Percentiles rank a stretch among this genome's conserved stretches.
These are phyloP conservation scores for Beverwykella pulmonaria DNA, from an alignment of 495 filamentous ascomycete species.

Conservation along the genomic window DNA sequence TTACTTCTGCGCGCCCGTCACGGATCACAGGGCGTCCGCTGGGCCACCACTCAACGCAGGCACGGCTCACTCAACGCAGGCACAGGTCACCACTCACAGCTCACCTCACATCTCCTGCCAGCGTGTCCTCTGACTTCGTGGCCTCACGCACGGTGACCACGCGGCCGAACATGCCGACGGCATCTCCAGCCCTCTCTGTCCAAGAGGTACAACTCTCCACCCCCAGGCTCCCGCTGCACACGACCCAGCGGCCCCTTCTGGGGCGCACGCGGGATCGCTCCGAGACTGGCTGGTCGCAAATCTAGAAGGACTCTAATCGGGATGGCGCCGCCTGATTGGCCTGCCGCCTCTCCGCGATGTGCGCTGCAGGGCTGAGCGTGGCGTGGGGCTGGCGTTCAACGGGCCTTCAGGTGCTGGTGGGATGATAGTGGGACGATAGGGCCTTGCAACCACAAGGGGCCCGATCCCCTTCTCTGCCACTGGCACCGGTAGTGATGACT, in stretches of 20 bases:
- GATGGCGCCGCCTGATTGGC: constrained; percentile 14
- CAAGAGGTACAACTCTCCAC: not conserved
- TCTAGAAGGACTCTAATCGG: not conserved
- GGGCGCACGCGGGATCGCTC: not conserved
- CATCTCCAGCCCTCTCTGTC: not conserved
- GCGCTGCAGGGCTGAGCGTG: constrained; percentile 23
- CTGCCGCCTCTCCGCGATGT: not conserved
- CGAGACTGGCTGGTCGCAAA: not conserved
- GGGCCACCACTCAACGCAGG: no score
- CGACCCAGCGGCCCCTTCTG: constrained; percentile 9
- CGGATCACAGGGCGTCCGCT: no score
- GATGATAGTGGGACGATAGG: no score
- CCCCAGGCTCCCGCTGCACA: constrained; percentile 5
- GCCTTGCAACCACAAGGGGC: no score
- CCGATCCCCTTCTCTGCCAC: no score
- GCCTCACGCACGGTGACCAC: no score
- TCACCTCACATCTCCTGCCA: not conserved
- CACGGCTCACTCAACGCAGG: no score
- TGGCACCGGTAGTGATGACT: no score
- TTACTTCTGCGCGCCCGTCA: no score
- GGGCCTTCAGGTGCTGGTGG: no score
- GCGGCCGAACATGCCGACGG: no score
- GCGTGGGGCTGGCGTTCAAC: no score
- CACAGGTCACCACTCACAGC: not conserved
- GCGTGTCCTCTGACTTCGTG: not conserved